phyloP scores from a whole-genome alignment of 2,329 filamentous ascomycete species.

The Chaetomiaceae sp. region DNA sequence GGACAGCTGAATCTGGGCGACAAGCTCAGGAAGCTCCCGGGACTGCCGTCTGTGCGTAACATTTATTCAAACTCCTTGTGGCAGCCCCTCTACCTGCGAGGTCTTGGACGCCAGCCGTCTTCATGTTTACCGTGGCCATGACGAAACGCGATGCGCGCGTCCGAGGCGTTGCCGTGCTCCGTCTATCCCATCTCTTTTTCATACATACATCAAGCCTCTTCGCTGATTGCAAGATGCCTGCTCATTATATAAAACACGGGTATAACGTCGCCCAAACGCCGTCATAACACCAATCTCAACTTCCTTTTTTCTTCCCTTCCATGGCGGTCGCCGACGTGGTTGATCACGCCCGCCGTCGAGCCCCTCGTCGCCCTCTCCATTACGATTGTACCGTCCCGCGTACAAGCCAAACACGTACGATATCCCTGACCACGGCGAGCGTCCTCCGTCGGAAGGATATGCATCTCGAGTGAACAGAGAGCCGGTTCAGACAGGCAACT shows the following conservation, averaged over 20 bases:
- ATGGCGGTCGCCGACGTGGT: too few species aligned
- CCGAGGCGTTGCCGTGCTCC: too few species aligned
- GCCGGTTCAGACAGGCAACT: slow-evolving; percentile 72
- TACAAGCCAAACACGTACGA: too few species aligned
- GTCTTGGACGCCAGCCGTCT: background rate
- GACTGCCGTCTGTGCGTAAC: slow-evolving; percentile 12
- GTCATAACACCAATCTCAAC: background rate
- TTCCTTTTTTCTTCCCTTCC: too few species aligned
- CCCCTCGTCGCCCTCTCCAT: too few species aligned
- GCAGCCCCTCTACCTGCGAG: background rate
- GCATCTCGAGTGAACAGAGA: too few species aligned
- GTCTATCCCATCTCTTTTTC: background rate
- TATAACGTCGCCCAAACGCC: slow-evolving; percentile 18
- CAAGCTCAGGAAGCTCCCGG: background rate
- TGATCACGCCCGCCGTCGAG: too few species aligned
- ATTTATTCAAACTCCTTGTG: background rate
- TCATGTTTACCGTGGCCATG: background rate
- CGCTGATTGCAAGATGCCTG: background rate
- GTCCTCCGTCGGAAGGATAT: too few species aligned
- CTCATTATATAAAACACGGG: slow-evolving; percentile 19
- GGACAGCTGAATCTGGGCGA: slow-evolving; percentile 2
- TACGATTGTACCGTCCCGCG: too few species aligned
- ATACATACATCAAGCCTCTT: background rate
- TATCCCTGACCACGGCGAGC: too few species aligned
- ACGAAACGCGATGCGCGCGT: background rate